These are phyloP conservation scores for Beta macrorhiza DNA, from an alignment of 179 eudicot species.

Conservation along the genomic window DNA sequence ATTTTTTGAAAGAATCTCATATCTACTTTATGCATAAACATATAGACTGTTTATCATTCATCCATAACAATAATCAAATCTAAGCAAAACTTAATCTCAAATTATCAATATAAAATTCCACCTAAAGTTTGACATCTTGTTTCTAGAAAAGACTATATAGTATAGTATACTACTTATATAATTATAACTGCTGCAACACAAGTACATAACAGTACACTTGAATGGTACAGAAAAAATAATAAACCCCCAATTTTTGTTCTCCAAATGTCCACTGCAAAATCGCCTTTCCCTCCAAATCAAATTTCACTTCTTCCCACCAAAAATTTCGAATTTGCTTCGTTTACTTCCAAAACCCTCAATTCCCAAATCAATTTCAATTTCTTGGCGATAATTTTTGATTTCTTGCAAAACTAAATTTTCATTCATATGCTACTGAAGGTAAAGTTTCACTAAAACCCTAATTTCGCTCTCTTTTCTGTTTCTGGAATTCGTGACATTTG, in stretches of 20 bases:
- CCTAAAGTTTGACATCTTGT: too few species aligned
- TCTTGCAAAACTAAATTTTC: not conserved
- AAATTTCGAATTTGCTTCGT: slow-evolving; percentile 14
- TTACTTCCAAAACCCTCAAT: slow-evolving; percentile 11
- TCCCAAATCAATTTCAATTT: not conserved
- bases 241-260: not conserved
- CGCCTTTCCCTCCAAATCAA: slow-evolving; percentile 26
- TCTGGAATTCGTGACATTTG: not conserved
- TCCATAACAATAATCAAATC: too few species aligned
- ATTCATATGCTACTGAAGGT: slow-evolving; percentile 26
- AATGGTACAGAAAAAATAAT: not conserved
- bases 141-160: too few species aligned
- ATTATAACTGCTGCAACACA: too few species aligned
- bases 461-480: not conserved
- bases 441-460: slow-evolving; percentile 34
- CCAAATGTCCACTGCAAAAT: slow-evolving; percentile 18
- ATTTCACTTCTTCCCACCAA: slow-evolving; percentile 26
- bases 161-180: too few species aligned
- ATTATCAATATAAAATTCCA: too few species aligned
- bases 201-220: too few species aligned
- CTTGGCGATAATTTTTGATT: not conserved
- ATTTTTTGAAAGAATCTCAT: too few species aligned
- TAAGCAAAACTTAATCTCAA: too few species aligned
- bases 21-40: too few species aligned
- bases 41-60: too few species aligned